Base-by-base conservation (phyloP, 306 rosid species). In the Trifolium dubium region DNA sequence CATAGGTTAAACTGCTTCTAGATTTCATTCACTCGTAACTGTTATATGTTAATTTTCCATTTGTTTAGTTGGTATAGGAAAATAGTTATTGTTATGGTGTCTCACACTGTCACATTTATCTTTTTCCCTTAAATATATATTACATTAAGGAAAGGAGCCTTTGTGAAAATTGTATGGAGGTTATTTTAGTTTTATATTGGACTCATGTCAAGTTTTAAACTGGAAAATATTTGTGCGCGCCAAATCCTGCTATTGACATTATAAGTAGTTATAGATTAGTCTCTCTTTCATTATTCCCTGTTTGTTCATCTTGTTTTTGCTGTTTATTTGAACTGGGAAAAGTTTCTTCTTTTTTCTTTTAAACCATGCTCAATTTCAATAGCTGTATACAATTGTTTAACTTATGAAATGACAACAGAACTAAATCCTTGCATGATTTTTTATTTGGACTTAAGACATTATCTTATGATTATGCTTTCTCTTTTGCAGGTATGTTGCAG, bases 401-500 rank as follows among this genome's bases (percentile, higher is more conserved):
- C 40, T 83, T 50, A 28, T 58, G 17, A 35, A 10, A 46, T 23
- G 28, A 0, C 56, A 35, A 35, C 67, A 17, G 28, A 9, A 62
- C 10, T 28, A 12, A 54, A 23, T 10, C 12, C 34, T 58, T 50
- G 55, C 12, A 10, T 59, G 69, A 35, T 30, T 30, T 31, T 59
- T 58, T 58, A 29, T 29, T 30, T n/a, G n/a, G n/a, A n/a, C n/a
- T 2, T 31, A 6, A 13, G 39, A 8, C 12, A 10, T n/a, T 59
- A 66, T 32, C 70, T 28, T 49, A 74, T 71, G 43, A 71, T 71
- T 80, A 65, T 79, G 68, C 46, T 77, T 80, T 66, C 46, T 64
- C 74, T 69, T 67, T 85, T 82, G 55, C 87, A 94, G 97, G 53
- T 94, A 89, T 81, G 82, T 92, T 0, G 74, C 83, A 71, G 87